A percentile compares a stretch with the other conserved stretches of the same genome.
phyloP scores from a whole-genome alignment of 2,329 filamentous ascomycete genomes.

The Kalaharituber pfeilii region DNA sequence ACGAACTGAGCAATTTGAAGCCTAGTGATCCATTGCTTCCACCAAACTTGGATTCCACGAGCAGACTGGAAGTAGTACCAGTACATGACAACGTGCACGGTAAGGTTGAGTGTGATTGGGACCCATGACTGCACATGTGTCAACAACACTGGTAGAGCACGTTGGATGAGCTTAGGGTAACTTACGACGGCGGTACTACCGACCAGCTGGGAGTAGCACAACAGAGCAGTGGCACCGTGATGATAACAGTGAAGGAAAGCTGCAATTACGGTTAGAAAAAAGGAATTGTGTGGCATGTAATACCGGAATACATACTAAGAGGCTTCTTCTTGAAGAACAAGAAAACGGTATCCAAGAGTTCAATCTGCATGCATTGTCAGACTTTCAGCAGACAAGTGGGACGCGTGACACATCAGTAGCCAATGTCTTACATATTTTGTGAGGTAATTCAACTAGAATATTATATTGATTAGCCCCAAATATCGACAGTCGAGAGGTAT shows the following conservation, averaged over 20 bases:
- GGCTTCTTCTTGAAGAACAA: constrained; percentile 99
- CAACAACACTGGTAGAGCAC: constrained; percentile 3
- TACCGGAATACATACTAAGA: constrained; percentile 42
- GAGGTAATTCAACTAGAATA: constrained; percentile 71
- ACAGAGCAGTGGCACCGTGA: constrained; percentile 86
- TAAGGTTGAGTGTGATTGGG: constrained; percentile 77
- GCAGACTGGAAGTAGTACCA: constrained; percentile 99
- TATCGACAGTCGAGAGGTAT: neutral
- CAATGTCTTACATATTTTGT: constrained; percentile 61
- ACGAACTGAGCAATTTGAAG: constrained; percentile 95
- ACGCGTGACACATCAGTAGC: neutral
- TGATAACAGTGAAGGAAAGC: constrained; percentile 98
- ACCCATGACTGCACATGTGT: constrained; percentile 51
- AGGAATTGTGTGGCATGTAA: neutral
- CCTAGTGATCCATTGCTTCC: constrained; percentile 99
- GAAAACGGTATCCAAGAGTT: constrained; percentile 89
- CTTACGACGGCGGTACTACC: constrained; percentile 61
- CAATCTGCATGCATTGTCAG: constrained; percentile 26
- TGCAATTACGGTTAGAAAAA: constrained; percentile 23
- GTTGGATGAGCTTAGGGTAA: neutral
- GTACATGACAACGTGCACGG: constrained; percentile 97
- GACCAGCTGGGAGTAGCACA: constrained; percentile 95
- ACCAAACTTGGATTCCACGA: constrained; percentile 89
- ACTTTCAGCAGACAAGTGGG: neutral
- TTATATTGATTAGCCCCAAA: constrained; percentile 26